Evolutionary conservation across 2,329 filamentous ascomycete species (phyloP).

Genomic region (Lasiodiplodia sp.): DNA sequence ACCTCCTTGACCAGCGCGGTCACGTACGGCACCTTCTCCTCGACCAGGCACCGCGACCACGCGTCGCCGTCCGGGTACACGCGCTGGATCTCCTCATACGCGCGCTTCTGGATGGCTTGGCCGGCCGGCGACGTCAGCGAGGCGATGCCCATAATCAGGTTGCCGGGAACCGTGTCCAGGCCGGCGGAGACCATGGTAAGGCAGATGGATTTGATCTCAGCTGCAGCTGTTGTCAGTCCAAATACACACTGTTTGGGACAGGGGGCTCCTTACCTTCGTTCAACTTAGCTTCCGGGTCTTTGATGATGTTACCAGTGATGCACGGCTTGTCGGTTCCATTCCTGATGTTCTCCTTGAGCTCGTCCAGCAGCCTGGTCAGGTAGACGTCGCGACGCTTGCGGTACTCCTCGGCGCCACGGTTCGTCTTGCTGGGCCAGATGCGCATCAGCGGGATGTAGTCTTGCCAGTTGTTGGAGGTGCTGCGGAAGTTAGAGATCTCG

Average conservation of each 20-base stretch:
- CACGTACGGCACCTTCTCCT: constrained; percentile 79
- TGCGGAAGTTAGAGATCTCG: constrained; percentile 76
- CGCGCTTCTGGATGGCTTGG: constrained; percentile 73
- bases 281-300: constrained; percentile 73
- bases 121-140: constrained; percentile 74
- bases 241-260: not conserved
- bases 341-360: constrained; percentile 66
- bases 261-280: constrained; percentile 60
- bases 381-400: constrained; percentile 73
- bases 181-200: constrained; percentile 83
- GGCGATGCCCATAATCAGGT: constrained; percentile 80
- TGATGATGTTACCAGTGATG: constrained; percentile 74
- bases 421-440: constrained; percentile 67
- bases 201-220: constrained; percentile 81
- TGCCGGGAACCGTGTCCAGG: constrained; percentile 81
- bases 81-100: constrained; percentile 73
- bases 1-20: constrained; percentile 81
- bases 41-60: constrained; percentile 75
- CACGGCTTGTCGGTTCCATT: constrained; percentile 72
- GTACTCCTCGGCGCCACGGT: constrained; percentile 66
- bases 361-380: constrained; percentile 64
- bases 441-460: constrained; percentile 82
- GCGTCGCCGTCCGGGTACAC: constrained; percentile 76
- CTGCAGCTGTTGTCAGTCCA: constrained; percentile 46
- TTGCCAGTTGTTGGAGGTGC: constrained; percentile 83